Percentiles rank a stretch among this genome's conserved stretches.
Evolutionary conservation across 768 basidiomycete species (phyloP).

Genomic region (Lactarius sanguifluus): DNA sequence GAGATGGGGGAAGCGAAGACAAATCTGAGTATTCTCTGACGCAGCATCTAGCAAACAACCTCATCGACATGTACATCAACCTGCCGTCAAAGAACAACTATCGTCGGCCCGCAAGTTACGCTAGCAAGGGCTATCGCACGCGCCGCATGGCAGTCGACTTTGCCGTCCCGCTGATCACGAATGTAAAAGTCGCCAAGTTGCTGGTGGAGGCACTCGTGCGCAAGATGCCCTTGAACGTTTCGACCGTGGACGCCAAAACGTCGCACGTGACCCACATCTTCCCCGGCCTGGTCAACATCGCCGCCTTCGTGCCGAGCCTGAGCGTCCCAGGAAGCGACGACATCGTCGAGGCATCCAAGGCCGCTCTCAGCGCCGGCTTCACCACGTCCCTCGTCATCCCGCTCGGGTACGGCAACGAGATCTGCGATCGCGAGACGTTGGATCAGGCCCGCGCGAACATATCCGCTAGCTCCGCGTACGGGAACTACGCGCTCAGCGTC

Average conservation of each 20-base stretch:
- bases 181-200: slow-evolving; percentile 98
- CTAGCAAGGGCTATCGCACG: slow-evolving; percentile 94
- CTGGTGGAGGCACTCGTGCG: slow-evolving; percentile 90
- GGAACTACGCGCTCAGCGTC: slow-evolving; percentile 85
- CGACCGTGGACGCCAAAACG: slow-evolving; percentile 89
- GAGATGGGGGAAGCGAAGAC: slow-evolving; percentile 72
- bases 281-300: slow-evolving; percentile 89
- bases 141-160: slow-evolving; percentile 99
- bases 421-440: slow-evolving; percentile 67
- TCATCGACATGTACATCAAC: slow-evolving; percentile 99
- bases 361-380: slow-evolving; percentile 87
- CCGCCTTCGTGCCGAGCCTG: slow-evolving; percentile 80
- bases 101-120: slow-evolving; percentile 94
- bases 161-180: slow-evolving; percentile 94
- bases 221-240: slow-evolving; percentile 87
- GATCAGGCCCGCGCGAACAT: slow-evolving; percentile 68
- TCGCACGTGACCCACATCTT: slow-evolving; percentile 88
- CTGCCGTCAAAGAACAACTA: slow-evolving; percentile 97
- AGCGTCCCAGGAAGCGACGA: slow-evolving; percentile 54
- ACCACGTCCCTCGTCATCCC: slow-evolving; percentile 82
- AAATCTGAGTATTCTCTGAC: slow-evolving; percentile 98
- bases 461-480: slow-evolving; percentile 59
- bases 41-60: slow-evolving; percentile 93
- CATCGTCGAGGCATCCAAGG: slow-evolving; percentile 67
- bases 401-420: slow-evolving; percentile 55